Percentiles rank a stretch among this genome's conserved stretches.
These are phyloP conservation scores for Olyra latifolia DNA, from an alignment of 176 grass and related monocot genomes.

Conservation along the genomic window DNA sequence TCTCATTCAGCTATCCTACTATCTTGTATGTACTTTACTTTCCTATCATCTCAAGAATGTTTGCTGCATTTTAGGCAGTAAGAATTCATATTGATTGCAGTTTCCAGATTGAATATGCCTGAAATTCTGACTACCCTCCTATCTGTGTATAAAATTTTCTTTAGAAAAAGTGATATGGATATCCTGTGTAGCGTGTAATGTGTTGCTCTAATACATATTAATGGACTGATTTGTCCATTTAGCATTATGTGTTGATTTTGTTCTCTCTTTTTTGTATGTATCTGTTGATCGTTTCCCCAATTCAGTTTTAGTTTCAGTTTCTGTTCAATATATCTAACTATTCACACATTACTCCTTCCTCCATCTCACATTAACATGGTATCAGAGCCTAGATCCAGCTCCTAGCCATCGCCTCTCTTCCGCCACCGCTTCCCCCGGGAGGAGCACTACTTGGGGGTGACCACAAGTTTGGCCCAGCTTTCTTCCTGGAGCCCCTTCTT, in stretches of 20 bases:
- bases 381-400: too few relatives aligned
- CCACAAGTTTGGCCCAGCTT: too few relatives aligned
- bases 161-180: not conserved
- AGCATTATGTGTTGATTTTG: not conserved
- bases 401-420: too few relatives aligned
- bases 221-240: not conserved
- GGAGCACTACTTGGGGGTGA: too few relatives aligned
- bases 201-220: not conserved
- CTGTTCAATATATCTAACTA: too few relatives aligned
- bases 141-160: not conserved
- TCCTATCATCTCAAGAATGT: constrained; percentile 6
- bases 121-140: not conserved
- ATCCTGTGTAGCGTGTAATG: not conserved
- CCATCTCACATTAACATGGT: too few relatives aligned
- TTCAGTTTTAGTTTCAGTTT: not conserved
- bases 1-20: constrained; percentile 15
- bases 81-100: not conserved
- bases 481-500: too few relatives aligned
- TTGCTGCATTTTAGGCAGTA: not conserved
- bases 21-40: not conserved
- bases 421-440: too few relatives aligned
- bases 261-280: not conserved
- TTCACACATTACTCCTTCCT: too few relatives aligned
- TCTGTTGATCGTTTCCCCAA: not conserved
- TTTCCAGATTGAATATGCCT: not conserved